Conservation (phyloP, 768 basidiomycete genomes). For the Plicaturopsis crispa region DNA sequence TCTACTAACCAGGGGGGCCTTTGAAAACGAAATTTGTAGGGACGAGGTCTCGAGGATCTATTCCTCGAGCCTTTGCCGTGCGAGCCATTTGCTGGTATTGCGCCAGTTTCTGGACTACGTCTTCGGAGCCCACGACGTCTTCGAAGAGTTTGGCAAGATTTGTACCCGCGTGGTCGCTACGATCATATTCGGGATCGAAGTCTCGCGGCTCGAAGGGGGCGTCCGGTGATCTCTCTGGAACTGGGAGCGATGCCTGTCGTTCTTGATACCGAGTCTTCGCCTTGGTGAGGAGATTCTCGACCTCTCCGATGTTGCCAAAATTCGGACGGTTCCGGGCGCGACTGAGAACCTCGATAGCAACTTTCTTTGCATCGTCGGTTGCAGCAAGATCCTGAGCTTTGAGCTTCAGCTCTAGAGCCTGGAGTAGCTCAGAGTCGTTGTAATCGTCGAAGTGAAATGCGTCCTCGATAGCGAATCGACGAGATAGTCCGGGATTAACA, state of each 20-base stretch:
- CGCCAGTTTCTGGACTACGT: slow-evolving; percentile 40
- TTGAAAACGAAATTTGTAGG: slow-evolving; percentile 53
- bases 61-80: slow-evolving; percentile 29
- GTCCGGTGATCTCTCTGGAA: slow-evolving; percentile 11
- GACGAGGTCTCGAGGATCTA: slow-evolving; percentile 41
- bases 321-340: slow-evolving; percentile 32
- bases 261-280: slow-evolving; percentile 42
- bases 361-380: slow-evolving; percentile 28
- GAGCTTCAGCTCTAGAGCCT: slow-evolving; percentile 29
- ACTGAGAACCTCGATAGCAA: slow-evolving; percentile 24
- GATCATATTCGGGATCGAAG: slow-evolving; percentile 57
- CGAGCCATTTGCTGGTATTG: slow-evolving; percentile 44
- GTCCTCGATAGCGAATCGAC: slow-evolving; percentile 36
- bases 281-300: slow-evolving; percentile 48
- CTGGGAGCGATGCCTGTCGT: slow-evolving; percentile 22
- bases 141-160: slow-evolving; percentile 53
- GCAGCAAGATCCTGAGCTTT: slow-evolving; percentile 30
- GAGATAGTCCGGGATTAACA: slow-evolving; percentile 34
- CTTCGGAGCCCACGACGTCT: slow-evolving; percentile 55
- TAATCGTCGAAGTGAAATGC: slow-evolving; percentile 38
- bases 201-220: slow-evolving; percentile 36
- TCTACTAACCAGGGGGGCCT: slow-evolving; percentile 32
- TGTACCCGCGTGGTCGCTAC: slow-evolving; percentile 33
- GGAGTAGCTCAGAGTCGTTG: slow-evolving; percentile 27
- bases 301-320: slow-evolving; percentile 60